Base-by-base conservation (phyloP, 768 basidiomycete species). In the Trametopsis cervina region DNA sequence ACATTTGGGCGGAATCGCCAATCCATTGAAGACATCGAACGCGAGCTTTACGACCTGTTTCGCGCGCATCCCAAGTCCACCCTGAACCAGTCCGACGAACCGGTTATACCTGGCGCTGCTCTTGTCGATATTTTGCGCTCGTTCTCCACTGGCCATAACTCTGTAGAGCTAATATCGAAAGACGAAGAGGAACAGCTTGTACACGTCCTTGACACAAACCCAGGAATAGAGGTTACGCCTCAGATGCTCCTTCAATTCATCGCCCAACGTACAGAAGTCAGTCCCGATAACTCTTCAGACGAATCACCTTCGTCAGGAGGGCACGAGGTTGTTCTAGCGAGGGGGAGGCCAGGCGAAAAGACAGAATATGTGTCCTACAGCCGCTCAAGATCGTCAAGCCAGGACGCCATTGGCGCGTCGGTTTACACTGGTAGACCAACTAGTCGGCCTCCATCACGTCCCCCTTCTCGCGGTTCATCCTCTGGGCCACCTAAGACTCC, bases 11-110 rank as follows among this genome's bases (percentile, higher is more conserved):
- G 86, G 51, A 78, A 75, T 66, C 75, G 83, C 61, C 78, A 86
- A 60, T 86, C 84, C 36, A 72, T 87, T 39, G 74, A 71, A 45
- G 80, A 83, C 66, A 81, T 89, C 50, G 80, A 88, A 60, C 72
- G 75, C 54, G 76, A 82, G 58, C 77, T 89, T 25, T 63, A 79
- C 61, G 71, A 73, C 46, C 77, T 90, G 52, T 88, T 90, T 61
- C 67, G 71, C 47, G 69, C 76, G 26, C 85, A 89, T 58, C 78
- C 81, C 10, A 66, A 77, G 40, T 76, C 77, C 33, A 73, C 77
- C 60, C 58, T 69, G 45, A 81, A 81, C 59, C 75, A 80, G 18
- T 66, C 72, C 17, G 78, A 77, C 44, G 78, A 81, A 47, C 76
- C 81, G 26, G 73, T 75, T 17, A 80, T 90, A 54, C 85, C 86